A percentile compares a stretch with the other conserved stretches of the same genome.
These are phyloP conservation scores for Termitomyces sp. DNA, from an alignment of 768 basidiomycete species.

Conservation along the genomic window DNA sequence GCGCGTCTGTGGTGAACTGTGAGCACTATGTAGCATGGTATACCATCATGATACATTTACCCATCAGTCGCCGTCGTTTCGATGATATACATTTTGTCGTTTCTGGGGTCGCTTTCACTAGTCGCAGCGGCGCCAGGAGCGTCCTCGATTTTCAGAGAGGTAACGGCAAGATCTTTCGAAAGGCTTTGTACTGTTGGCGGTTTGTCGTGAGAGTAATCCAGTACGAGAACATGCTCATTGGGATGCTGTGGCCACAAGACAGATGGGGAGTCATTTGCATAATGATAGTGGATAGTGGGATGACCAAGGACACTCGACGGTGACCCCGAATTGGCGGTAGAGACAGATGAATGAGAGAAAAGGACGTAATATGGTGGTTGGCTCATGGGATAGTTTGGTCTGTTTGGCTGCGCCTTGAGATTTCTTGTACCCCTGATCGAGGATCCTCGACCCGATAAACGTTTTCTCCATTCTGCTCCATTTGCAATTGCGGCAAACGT, in stretches of 20 bases:
- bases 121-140: slow-evolving; percentile 66
- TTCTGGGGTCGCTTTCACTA: slow-evolving; percentile 46
- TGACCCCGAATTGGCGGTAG: slow-evolving; percentile 31
- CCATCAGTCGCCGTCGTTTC: slow-evolving; percentile 60
- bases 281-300: slow-evolving; percentile 78
- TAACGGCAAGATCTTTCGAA: slow-evolving; percentile 45
- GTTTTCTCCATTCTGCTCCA: background rate
- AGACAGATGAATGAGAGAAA: slow-evolving; percentile 54
- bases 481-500: background rate
- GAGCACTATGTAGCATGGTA: background rate
- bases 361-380: slow-evolving; percentile 68
- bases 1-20: slow-evolving; percentile 15
- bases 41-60: slow-evolving; percentile 6
- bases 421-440: background rate
- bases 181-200: slow-evolving; percentile 51
- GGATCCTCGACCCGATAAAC: background rate
- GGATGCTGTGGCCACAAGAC: slow-evolving; percentile 57
- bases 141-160: slow-evolving; percentile 64
- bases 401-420: slow-evolving; percentile 8
- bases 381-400: slow-evolving; percentile 12
- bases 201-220: slow-evolving; percentile 60
- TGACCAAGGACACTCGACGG: slow-evolving; percentile 56
- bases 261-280: slow-evolving; percentile 74
- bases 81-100: slow-evolving; percentile 74
- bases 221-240: slow-evolving; percentile 71